Base-by-base conservation (phyloP, 441 rosid species). In the Theobroma grandiflorum region DNA sequence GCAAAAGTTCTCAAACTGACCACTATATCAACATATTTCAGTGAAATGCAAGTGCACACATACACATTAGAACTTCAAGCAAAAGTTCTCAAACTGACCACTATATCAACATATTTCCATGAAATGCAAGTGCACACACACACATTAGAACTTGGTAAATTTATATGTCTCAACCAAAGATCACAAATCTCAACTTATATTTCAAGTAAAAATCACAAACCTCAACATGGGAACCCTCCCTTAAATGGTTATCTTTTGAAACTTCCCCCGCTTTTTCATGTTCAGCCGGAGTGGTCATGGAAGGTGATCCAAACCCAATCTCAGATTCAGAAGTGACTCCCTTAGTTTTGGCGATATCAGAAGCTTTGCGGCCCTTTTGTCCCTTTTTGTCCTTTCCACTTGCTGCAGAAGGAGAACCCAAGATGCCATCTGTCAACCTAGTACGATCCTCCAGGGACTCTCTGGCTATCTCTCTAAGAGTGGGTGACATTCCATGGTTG, bases 171-270 rank as follows among this genome's bases (percentile, higher is more conserved):
- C 35, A 65, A 12, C 62, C 37, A 22, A 37, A 50, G 31, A 26
- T 22, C 50, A 38, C 47, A 53, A n/a, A 53, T 31, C 45, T 72
- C 45, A 53, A n/a, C 18, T 20, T 11, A n/a, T 72, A 72, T 72
- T n/a, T 18, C 61, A 76, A 66, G 62, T 35, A 37, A 43, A 64
- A 16, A 38, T 35, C 14, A 77, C 95, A 83, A 83, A 97, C 99
- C 99, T 97, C 99, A 67, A 94, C 98, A 55, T 40, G 85, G 43
- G 97, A 90, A 71, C 97, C 98, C 90, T 92, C 96, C 89, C 82
- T 89, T 80, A 97, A 89, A 82, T 78, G 74, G 64, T 80, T 82
- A 55, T 88, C 87, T 75, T 85, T 89, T 18, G 78, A 76, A 62
- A 81, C 75, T 85, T 84, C 89, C 20, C 61, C 80, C 40, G 64